Conservation (phyloP, 768 basidiomycete species). For the Boletus rufocinnamomeus region DNA sequence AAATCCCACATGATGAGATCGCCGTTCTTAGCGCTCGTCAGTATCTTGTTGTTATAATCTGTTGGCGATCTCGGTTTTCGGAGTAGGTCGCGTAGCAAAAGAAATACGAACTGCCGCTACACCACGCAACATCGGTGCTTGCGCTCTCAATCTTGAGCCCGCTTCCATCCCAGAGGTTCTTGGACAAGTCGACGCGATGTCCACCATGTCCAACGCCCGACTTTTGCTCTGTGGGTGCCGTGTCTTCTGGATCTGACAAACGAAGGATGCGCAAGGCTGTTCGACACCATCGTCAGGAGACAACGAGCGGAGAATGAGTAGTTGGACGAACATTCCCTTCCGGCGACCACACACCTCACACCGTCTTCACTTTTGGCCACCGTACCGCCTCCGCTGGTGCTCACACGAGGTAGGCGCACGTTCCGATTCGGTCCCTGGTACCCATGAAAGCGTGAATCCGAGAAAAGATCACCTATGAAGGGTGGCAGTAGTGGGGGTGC, state of each 20-base stretch:
- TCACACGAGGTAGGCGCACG: constrained; percentile 62
- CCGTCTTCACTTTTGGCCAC: constrained; percentile 72
- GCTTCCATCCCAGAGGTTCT: constrained; percentile 78
- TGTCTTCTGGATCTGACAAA: constrained; percentile 49
- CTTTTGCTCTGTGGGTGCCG: constrained; percentile 48
- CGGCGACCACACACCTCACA: constrained; percentile 66
- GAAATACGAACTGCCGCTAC: constrained; percentile 56
- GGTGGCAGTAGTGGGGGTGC: constrained; percentile 4
- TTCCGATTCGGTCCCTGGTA: constrained; percentile 48
- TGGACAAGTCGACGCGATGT: constrained; percentile 66
- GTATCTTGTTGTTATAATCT: constrained; percentile 75
- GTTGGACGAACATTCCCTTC: constrained; percentile 66
- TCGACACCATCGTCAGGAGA: constrained; percentile 13
- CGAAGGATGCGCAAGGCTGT: constrained; percentile 63
- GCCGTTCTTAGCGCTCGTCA: constrained; percentile 80
- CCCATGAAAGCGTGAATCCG: constrained; percentile 47
- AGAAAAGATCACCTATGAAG: constrained; percentile 35
- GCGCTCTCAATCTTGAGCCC: constrained; percentile 79
- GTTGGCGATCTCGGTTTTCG: constrained; percentile 6
- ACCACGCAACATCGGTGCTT: constrained; percentile 83
- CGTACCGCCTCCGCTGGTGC: constrained; percentile 61
- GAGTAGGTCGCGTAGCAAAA: neutral
- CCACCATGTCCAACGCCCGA: constrained; percentile 58
- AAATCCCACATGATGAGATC: constrained; percentile 86
- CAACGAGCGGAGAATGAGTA: neutral